These are phyloP conservation scores for Epithele typhae DNA, from an alignment of 768 basidiomycete genomes.

Conservation along the genomic window DNA sequence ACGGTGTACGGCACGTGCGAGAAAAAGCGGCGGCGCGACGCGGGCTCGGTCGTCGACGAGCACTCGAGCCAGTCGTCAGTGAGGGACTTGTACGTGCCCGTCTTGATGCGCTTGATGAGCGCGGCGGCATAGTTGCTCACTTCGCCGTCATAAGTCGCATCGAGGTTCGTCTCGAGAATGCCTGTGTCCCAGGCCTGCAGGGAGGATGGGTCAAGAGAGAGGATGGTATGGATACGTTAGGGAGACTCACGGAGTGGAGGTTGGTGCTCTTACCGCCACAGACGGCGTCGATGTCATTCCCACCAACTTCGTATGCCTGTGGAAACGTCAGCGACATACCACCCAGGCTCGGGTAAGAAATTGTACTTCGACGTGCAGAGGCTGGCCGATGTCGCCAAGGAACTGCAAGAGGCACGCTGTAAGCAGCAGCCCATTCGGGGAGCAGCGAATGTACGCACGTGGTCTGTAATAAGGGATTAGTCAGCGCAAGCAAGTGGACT, in stretches of 20 bases:
- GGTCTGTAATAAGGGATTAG: not conserved
- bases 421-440: no score
- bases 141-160: slow-evolving; percentile 20
- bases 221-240: no score
- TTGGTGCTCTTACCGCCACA: slow-evolving; percentile 22
- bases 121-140: slow-evolving; percentile 18
- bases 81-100: slow-evolving; percentile 22
- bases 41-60: slow-evolving; percentile 23
- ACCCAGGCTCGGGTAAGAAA: not conserved
- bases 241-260: slow-evolving; percentile 20
- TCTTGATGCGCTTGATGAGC: slow-evolving; percentile 33
- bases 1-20: slow-evolving; percentile 16
- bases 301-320: slow-evolving; percentile 23
- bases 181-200: slow-evolving; percentile 20
- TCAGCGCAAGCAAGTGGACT: not conserved
- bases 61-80: slow-evolving; percentile 25
- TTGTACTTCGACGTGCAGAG: slow-evolving; percentile 24
- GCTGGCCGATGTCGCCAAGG: slow-evolving; percentile 26
- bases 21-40: slow-evolving; percentile 20
- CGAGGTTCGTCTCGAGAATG: slow-evolving; percentile 23
- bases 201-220: not conserved
- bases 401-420: slow-evolving; percentile 12
- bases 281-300: slow-evolving; percentile 24
- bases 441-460: not conserved
- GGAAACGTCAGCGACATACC: not conserved